A percentile compares a stretch with the other conserved stretches of the same genome.
phyloP scores from a whole-genome alignment of 2,329 filamentous ascomycete species.

The Trichophyton benhamiae region DNA sequence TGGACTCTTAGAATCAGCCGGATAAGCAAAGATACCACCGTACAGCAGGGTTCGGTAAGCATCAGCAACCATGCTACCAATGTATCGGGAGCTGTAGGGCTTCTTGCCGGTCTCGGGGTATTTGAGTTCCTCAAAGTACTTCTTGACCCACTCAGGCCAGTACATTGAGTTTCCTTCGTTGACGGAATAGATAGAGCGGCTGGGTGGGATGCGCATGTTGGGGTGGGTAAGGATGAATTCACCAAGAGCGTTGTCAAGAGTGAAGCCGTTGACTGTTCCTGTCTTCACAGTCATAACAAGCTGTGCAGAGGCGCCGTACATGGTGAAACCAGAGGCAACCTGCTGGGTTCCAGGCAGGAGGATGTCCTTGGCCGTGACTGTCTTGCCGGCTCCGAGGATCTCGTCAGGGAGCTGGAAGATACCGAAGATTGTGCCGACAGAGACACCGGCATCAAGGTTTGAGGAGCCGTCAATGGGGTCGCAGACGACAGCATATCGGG shows the following conservation, averaged over 20 bases:
- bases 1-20: conserved; percentile 92
- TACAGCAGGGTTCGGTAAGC: conserved; percentile 93
- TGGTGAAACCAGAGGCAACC: conserved; percentile 94
- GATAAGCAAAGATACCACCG: conserved; percentile 94
- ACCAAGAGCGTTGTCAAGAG: conserved; percentile 86
- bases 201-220: conserved; percentile 73
- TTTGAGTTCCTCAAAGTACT: conserved; percentile 85
- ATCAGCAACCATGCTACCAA: conserved; percentile 96
- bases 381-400: conserved; percentile 37
- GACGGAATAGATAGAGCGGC: conserved; percentile 84
- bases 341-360: conserved; percentile 82
- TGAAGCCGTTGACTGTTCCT: conserved; percentile 90
- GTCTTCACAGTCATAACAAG: conserved; percentile 95
- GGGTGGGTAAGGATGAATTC: conserved; percentile 99
- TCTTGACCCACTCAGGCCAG: conserved; percentile 79
- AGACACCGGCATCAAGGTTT: conserved; percentile 95
- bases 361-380: conserved; percentile 57
- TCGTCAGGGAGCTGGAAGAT: conserved; percentile 79
- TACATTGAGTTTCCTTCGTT: conserved; percentile 98
- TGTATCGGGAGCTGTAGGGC: conserved; percentile 90
- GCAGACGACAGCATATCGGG: conserved; percentile 88
- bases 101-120: conserved; percentile 57
- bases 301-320: conserved; percentile 96
- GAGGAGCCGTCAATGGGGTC: conserved; percentile 97
- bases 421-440: conserved; percentile 92